Evolutionary conservation across 495 filamentous ascomycete genomes (phyloP), one percentile per base, ranked within the genome.

Genomic region (Aspergillus hancockii): DNA sequence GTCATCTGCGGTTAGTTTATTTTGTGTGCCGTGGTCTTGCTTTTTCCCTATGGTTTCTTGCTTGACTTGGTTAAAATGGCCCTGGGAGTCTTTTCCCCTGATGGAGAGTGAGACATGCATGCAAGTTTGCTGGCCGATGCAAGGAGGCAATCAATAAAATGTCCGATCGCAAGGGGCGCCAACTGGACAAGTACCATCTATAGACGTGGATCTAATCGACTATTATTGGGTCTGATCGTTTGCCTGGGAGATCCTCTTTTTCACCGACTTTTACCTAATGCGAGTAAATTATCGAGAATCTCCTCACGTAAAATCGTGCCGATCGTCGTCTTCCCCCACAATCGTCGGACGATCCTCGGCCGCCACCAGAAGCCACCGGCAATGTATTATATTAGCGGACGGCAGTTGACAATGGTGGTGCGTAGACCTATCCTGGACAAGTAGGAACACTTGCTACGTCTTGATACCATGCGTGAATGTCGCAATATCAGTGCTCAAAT

Each of bases 141-240:
- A 47, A 47, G 43, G 43, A 47, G 19, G 8, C 43, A 47, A 47
- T 47, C 43, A 22, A 47, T 47, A 47, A 47, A 47, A 21, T 12
- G 40, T 47, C 43, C 43, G 43, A 47, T 47, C 43, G 3, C 43
- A 47, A 28, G 43, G 43, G 21, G 21, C 16, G 12, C 6, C 5
- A 0, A 19, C 23, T 41, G 14, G 43, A 10, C 43, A 22, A n/a
- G 10, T 18, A 16, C 12, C 7, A 4, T 47, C 18, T 16, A 41
- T 28, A 28, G 25, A 28, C 7, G 25, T 28, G 25, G 25, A 28
- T 28, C 25, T 28, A 28, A 28, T 28, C 25, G 7, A 28, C 34
- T 36, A 36, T 36, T 5, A 14, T 12, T 36, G 34, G 34, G 13
- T 14, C 34, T 12, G 34, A 14, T 18, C 19, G 0, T 22, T 23